Percentiles rank a stretch among this genome's conserved stretches.
phyloP scores from a whole-genome alignment of 1,284 basidiomycete genomes.

The Heterobasidion parviporum region DNA sequence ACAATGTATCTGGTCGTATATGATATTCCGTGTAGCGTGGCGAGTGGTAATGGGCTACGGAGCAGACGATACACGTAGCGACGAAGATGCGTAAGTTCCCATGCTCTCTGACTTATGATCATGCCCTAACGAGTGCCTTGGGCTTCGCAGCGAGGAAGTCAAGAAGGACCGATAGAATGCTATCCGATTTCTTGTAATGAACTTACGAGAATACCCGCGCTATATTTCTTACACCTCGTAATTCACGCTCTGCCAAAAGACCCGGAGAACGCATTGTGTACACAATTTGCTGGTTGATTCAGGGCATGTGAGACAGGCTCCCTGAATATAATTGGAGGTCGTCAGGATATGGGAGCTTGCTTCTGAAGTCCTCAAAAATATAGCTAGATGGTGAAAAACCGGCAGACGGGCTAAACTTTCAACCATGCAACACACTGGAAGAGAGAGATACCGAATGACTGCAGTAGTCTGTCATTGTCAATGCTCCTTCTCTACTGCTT shows the following conservation, averaged over 20 bases:
- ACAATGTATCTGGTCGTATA: constrained; percentile 79
- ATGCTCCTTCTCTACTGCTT: no score
- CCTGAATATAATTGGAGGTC: no score
- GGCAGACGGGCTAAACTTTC: no score
- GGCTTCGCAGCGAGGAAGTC: constrained; percentile 7
- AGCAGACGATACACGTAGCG: constrained; percentile 82
- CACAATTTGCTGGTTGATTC: no score
- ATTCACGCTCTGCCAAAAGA: not conserved
- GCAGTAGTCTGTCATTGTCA: no score
- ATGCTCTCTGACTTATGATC: not conserved
- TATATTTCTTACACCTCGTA: not conserved
- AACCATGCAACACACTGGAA: no score
- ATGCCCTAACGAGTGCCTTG: not conserved
- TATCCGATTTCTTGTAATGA: not conserved
- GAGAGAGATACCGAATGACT: no score
- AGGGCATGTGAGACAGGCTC: no score
- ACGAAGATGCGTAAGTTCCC: constrained; percentile 62
- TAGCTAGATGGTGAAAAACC: no score
- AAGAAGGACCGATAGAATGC: constrained; percentile 13
- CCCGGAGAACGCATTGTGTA: no score
- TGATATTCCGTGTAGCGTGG: constrained; percentile 79
- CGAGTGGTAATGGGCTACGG: constrained; percentile 70
- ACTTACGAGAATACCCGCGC: not conserved
- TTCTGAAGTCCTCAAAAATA: no score
- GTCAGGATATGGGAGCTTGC: no score